Evolutionary conservation across 208 protist species (phyloP), one percentile per base, ranked within the genome.

Genomic region (Acanthamoeba healyi): DNA sequence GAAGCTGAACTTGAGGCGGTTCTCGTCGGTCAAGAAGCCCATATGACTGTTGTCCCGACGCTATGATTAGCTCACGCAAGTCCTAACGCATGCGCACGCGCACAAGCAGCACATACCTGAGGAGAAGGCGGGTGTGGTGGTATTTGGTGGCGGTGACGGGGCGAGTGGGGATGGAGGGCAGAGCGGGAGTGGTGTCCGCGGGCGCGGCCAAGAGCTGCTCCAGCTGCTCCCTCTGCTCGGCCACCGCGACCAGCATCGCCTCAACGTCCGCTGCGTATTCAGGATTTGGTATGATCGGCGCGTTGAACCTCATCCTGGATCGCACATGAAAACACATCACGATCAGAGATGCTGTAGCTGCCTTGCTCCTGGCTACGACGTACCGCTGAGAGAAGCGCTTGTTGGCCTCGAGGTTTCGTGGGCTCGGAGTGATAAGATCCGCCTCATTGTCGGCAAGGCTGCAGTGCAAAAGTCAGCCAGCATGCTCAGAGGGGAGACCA

Each of bases 11-110:
- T 95, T 95, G 42, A 56, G 32, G 7, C 94, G 81, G 32, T 96
- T 97, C 44, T 97, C 90, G 6, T 84, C 77, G 7, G 72, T 94
- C 10, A 97, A 38, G 38, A 97, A 97, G 32, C 96, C 96, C 2
- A 97, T 56, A 26, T 97, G 94, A 2, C 87, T 87, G 40, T 95
- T 42, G 5, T 95, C n/a, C 6, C 95, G 26, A 54, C 94, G 82
- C 19, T 65, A 86, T 24, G 94, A 87, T 79, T 96, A 95, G 86
- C 32, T 70, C 14, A 9, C 32, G n/a, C n/a, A n/a, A n/a, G n/a
- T n/a, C n/a, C n/a, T n/a, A n/a, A n/a, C n/a, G n/a, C n/a, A 38
- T 6, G 58, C 58, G 17, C 58, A 95, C 24, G 32, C 5, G 4
- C 51, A 58, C 51, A 22, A n/a, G 17, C 51, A 56, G 15, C 12